These are phyloP conservation scores for Pholiota conissans DNA, from an alignment of 768 basidiomycete genomes.

Conservation along the genomic window DNA sequence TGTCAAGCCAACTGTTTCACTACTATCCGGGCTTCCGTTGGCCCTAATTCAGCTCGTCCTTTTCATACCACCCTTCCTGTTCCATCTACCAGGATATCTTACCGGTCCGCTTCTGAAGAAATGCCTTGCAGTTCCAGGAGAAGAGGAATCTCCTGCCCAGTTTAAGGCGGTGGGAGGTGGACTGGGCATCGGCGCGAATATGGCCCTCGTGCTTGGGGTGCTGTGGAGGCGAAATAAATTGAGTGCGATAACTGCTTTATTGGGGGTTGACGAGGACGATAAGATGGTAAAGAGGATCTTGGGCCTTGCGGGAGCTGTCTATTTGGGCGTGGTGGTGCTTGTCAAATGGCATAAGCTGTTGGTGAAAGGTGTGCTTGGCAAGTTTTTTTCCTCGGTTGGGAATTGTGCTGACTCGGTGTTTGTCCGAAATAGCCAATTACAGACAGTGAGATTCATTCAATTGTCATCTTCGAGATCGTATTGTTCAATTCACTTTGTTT, in stretches of 20 bases:
- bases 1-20: slow-evolving; percentile 20
- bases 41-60: slow-evolving; percentile 33
- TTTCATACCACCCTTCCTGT: slow-evolving; percentile 45
- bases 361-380: slow-evolving; percentile 29
- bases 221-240: slow-evolving; percentile 21
- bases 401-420: neutral
- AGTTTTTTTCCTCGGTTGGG: neutral
- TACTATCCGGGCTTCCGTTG: slow-evolving; percentile 40
- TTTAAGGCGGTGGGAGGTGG: slow-evolving; percentile 67
- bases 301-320: slow-evolving; percentile 21
- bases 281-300: slow-evolving; percentile 12
- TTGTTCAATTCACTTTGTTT: neutral
- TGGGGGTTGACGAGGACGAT: slow-evolving; percentile 9
- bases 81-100: slow-evolving; percentile 61
- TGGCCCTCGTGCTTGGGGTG: slow-evolving; percentile 21
- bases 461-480: neutral
- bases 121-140: slow-evolving; percentile 43
- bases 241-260: slow-evolving; percentile 8
- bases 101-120: slow-evolving; percentile 43
- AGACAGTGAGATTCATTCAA: slow-evolving; percentile 24
- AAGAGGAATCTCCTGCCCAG: slow-evolving; percentile 71
- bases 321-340: slow-evolving; percentile 33
- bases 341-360: slow-evolving; percentile 47
- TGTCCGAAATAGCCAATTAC: slow-evolving; percentile 30
- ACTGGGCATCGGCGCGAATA: slow-evolving; percentile 34